Conservation (phyloP, 352 stramenopile species). For the Globisporangium nagaii region DNA sequence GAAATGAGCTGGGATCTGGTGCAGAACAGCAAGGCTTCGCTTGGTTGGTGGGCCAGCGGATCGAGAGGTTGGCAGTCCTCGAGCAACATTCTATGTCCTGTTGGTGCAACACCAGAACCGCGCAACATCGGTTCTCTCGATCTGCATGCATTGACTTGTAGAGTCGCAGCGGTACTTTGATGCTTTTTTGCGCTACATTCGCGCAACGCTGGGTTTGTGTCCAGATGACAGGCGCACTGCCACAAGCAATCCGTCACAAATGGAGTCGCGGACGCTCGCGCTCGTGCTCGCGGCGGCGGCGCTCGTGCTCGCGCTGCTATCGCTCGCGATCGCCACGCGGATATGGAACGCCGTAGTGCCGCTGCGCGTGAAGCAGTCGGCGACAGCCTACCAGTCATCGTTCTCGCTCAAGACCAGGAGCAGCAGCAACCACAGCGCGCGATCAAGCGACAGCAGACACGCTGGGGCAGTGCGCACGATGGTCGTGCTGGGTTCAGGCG, state of each 20-base stretch:
- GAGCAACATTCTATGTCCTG: not conserved
- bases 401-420: not conserved
- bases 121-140: too few species aligned
- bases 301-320: slow-evolving; percentile 6
- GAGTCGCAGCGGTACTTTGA: too few species aligned
- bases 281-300: not conserved
- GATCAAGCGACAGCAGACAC: too few species aligned
- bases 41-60: too few species aligned
- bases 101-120: too few species aligned
- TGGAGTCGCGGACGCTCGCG: not conserved
- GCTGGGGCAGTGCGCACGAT: slow-evolving; percentile 69
- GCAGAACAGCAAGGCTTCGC: too few species aligned
- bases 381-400: slow-evolving; percentile 4
- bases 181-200: too few species aligned
- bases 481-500: slow-evolving; percentile 82
- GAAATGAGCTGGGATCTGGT: not conserved
- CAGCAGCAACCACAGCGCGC: not conserved
- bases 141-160: too few species aligned
- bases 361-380: slow-evolving; percentile 5
- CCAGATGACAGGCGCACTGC: not conserved
- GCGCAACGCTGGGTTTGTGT: too few species aligned
- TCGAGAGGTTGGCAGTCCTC: too few species aligned
- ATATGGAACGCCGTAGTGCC: slow-evolving; percentile 11
- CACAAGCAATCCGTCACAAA: not conserved
- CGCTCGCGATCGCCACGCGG: slow-evolving; percentile 1